phyloP scores from a whole-genome alignment of 257 asterid genomes.

The Solanum sejunctum region DNA sequence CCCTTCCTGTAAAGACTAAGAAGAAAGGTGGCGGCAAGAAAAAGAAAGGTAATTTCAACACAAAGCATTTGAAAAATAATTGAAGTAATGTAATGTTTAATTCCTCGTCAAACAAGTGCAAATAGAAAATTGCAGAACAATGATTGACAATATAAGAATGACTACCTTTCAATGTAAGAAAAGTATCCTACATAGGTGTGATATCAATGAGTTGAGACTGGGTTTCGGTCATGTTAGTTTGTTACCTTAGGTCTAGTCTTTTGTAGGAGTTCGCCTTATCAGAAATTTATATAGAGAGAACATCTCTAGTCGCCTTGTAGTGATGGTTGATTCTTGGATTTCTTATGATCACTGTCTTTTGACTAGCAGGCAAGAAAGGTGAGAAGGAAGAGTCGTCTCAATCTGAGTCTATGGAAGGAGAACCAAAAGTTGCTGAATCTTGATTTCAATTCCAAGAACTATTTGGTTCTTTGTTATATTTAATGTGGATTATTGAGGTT shows the following conservation, averaged over 20 bases:
- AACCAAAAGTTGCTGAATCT: slow-evolving; percentile 19
- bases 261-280: background rate
- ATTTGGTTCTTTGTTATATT: background rate
- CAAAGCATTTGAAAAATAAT: background rate
- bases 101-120: background rate
- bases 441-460: background rate
- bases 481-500: background rate
- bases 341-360: background rate
- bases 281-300: background rate
- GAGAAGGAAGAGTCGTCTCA: slow-evolving; percentile 38
- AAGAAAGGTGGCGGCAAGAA: slow-evolving; percentile 95
- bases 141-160: background rate
- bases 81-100: background rate
- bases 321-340: background rate
- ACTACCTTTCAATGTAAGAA: background rate
- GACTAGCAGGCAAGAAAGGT: slow-evolving; percentile 46
- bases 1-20: slow-evolving; percentile 58
- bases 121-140: background rate
- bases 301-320: background rate
- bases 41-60: slow-evolving; percentile 63
- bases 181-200: background rate
- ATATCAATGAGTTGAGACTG: background rate
- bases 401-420: slow-evolving; percentile 30
- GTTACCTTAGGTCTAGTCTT: background rate
- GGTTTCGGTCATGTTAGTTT: background rate